Percentiles rank a stretch among this genome's conserved stretches.
Conservation (phyloP, 2,329 filamentous ascomycete genomes). For the Onygenales sp. region DNA sequence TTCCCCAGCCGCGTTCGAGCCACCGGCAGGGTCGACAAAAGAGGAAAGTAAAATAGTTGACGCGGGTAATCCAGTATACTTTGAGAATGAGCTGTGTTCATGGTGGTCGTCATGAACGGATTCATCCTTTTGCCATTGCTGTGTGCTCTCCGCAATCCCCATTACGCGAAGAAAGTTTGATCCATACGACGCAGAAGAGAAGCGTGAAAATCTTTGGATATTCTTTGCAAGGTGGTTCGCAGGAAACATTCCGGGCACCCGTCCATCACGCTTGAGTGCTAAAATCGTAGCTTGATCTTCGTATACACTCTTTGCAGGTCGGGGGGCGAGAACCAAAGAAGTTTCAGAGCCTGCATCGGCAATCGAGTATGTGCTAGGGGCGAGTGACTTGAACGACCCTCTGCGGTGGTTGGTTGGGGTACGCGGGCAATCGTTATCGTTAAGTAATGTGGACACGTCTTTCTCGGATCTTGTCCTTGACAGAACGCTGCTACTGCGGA, state of each 20-base stretch:
- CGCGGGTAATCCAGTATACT: slow-evolving; percentile 34
- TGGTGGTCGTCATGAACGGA: slow-evolving; percentile 32
- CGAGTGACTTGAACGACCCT: slow-evolving; percentile 28
- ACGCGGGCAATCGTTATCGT: slow-evolving; percentile 19
- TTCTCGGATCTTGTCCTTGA: slow-evolving; percentile 34
- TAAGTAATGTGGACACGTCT: slow-evolving; percentile 25
- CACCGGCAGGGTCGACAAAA: slow-evolving; percentile 60
- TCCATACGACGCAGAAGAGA: slow-evolving; percentile 39
- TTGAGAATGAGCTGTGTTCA: slow-evolving; percentile 37
- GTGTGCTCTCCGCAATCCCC: slow-evolving; percentile 29
- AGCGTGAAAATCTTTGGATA: slow-evolving; percentile 37
- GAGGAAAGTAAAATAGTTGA: slow-evolving; percentile 54
- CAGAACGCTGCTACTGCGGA: slow-evolving; percentile 34
- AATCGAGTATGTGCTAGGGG: slow-evolving; percentile 38
- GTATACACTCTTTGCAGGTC: slow-evolving; percentile 35
- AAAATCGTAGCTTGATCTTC: slow-evolving; percentile 36
- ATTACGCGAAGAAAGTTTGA: slow-evolving; percentile 38
- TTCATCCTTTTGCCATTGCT: slow-evolving; percentile 20
- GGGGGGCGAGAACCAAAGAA: slow-evolving; percentile 34
- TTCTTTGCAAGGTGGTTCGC: slow-evolving; percentile 37
- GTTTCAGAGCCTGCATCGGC: slow-evolving; percentile 35
- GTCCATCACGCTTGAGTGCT: slow-evolving; percentile 33
- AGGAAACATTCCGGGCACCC: slow-evolving; percentile 37
- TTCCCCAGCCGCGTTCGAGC: slow-evolving; percentile 54
- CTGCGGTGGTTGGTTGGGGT: slow-evolving; percentile 12